Evolutionary conservation across 2,329 filamentous ascomycete species (phyloP), one percentile per base, ranked within the genome.

Genomic region (Aureobasidium sp.): DNA sequence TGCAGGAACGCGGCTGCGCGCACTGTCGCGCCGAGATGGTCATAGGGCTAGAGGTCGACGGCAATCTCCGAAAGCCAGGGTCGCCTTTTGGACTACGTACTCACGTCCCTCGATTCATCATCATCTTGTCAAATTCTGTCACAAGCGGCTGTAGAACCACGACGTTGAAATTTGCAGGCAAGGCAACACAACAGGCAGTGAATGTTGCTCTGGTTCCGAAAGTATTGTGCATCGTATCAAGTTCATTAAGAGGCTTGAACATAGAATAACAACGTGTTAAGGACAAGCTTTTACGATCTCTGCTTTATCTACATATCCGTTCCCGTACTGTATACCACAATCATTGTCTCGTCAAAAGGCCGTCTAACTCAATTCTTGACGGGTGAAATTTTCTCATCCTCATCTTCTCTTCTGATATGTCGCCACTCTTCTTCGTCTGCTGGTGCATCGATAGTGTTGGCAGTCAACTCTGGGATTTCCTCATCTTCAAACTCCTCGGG

Each of bases 401-500:
- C 25, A 21, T 46, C 43, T 40, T 50, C 53, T 23, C 53, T 47
- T 46, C 49, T 53, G 23, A 61, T 61, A 13, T 50, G 51, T 29
- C 67, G 64, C 75, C 75, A 77, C 66, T 78, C 74, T 61, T 75
- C 73, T 27, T 66, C 62, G 62, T 77, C 75, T 8, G 67, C 67
- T 1, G 63, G 63, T 33, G 71, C 72, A 60, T 77, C 75, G 10
- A 65, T 68, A 45, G 70, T 71, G 59, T 76, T 70, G 0, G 74
- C 75, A 23, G 72, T 74, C n/a, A 77, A 46, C 66, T 77, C 76
- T 0, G 74, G 73, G 6, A 61, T 64, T 4, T 61, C 60, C 15
- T 57, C 78, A 45, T 89, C 87, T 66, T 90, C 89, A n/a, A 87
- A 75, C 74, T 95, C 90, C 67, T 89, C 86, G 0, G 85, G 83